Base-by-base conservation (phyloP, 164 flowering plant genomes). In the Santalum album region DNA sequence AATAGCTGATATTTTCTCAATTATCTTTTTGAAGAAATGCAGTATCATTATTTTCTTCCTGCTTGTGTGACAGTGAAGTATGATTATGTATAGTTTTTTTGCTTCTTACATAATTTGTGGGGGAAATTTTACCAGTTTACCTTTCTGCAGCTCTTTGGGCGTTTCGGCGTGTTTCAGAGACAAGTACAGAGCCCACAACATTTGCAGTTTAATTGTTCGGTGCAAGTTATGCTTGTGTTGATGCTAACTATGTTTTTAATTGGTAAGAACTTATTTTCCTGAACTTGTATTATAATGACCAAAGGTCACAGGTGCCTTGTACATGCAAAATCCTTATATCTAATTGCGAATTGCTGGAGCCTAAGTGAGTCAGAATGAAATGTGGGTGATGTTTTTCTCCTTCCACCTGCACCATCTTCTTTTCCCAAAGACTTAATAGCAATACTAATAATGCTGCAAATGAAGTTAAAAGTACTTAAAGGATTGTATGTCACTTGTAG, bases 231-330 rank as follows among this genome's bases (percentile, higher is more conserved):
- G 43, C 79, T 87, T 55, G 63, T 67, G 39, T 56, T 84, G 55
- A 74, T 81, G 79, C 75, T 87, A 62, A 67, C 78, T 11, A 65
- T 84, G 51, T 66, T 87, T 42, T 62, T 87, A 32, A 63, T 82
- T 20, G 91, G 96, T 87, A 78, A 67, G 78, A 25, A 58, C 24
- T 46, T 47, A 40, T 38, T 15, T 38, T 15, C 14, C 17, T 38
- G 17, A 38, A 38, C 6, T 38, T 14, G 4, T 38, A 38, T 12
- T 38, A 14, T 38, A 14, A 38, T 38, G 0, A 3, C 16, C 42
- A 38, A 3, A 9, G 16, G 17, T 15, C 42, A 32, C 7, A n/a
- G n/a, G n/a, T n/a, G n/a, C n/a, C n/a, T n/a, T n/a, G n/a, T n/a
- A n/a, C n/a, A n/a, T n/a, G n/a, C n/a, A n/a, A n/a, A n/a, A n/a